Evolutionary conservation across 345 rosid species (phyloP), one percentile per base, ranked within the genome.

Genomic region (Camelina hispida): DNA sequence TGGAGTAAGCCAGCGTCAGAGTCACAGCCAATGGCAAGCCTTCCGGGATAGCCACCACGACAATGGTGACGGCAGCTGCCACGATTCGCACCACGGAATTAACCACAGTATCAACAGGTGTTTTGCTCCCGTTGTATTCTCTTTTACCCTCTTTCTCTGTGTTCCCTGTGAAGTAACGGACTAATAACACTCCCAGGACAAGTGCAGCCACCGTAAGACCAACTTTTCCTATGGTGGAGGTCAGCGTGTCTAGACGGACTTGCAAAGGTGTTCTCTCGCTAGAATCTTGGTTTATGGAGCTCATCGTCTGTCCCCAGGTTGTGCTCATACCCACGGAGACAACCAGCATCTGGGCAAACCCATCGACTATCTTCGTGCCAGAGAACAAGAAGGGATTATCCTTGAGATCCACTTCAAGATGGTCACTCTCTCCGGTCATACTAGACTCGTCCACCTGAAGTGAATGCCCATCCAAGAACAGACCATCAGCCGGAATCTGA

Each of bases 11-110:
- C n/a, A 89, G 89, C 18, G 93, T 87, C 42, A 87, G 87, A 20
- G 93, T 87, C 17, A 89, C 93, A 17, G 89, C 93, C 82, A 89
- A 67, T 8, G 89, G 92, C 48, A 89, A 73, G 15, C 93, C 93
- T 80, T 86, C 91, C 9, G 96, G 90, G 44, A 89, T 85, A 51
- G 93, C 96, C 54, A 85, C 95, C 17, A 87, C 90, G 37, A 87
- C 87, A 57, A 87, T 89, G 61, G 92, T 87, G 60, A 86, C 91
- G 25, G 93, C 90, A 68, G 81, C 85, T 2, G 96, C 77, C 50
- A 89, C 72, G 7, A 89, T 83, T 42, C 64, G 74, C 57, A 87
- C 84, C 6, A 89, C 81, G 2, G 83, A 78, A 72, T 75, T 86
- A 6, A 87, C 51, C 6, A 86, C 72, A 35, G 81, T 72, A 59